Base-by-base conservation (phyloP, 164 flowering plant species). In the Magnolia sinica region DNA sequence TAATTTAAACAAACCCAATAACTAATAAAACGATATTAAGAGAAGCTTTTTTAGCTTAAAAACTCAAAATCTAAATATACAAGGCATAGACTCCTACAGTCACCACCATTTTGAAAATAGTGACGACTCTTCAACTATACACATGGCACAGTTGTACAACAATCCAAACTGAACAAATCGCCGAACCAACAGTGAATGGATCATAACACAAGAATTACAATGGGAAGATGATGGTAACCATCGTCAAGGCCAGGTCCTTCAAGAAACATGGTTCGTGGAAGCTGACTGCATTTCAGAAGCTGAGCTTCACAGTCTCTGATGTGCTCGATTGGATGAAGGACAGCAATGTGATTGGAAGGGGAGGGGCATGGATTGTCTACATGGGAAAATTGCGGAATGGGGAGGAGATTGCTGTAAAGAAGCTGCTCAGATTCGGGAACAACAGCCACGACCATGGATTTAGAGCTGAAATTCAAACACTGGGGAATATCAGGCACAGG, bases 301-400 rank as follows among this genome's bases (percentile, higher is more conserved):
- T 90, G 0, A 97, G 85, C 23, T 92, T 92, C 87, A 75, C 87
- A 0, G 86, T 87, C 9, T 31, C 78, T 2, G 95, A 95, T 74
- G 83, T 95, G 64, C 84, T 95, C 1, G 94, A 90, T 74, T 92
- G 96, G 81, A 82, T 95, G 68, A 93, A 90, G 74, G 98, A 95
- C 55, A 84, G 90, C 20, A 92, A 93, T 75, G 90, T 88, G 79
- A 90, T 95, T 0, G 98, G 98, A 1, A 78, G 91, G 59, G 98
- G 98, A 45, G 98, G 97, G 11, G 96, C 98, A 0, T 98, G 98
- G 49, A 83, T 90, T 7, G 98, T 95, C 4, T 95, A 91, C 85
- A 85, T 88, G 23, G 98, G 93, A 0, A 90, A 87, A 81, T 86
- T 88, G 90, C 89, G 94, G 0, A 86, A 82, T 63, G 96, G 96